Evolutionary conservation across 345 rosid species (phyloP), one percentile per base, ranked within the genome.

Genomic region (Lepidium didymum): DNA sequence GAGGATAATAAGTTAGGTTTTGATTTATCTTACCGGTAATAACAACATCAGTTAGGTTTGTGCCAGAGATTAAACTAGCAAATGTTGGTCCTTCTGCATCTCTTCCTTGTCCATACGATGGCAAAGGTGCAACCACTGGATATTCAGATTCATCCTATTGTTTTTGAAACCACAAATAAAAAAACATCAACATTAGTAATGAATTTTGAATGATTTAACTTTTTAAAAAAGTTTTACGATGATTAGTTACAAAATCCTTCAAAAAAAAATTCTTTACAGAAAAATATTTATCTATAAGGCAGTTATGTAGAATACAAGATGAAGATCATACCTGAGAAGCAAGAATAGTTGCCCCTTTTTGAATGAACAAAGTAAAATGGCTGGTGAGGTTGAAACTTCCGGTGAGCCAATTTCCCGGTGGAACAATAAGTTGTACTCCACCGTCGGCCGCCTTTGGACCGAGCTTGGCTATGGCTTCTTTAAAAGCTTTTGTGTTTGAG

Each of bases 351-450:
- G 90, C 90, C 18, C 82, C 89, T 60, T 85, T 74, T 13, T 82
- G 77, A 11, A 92, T 78, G 68, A 81, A 92, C 56, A 90, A 88
- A 67, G 98, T 89, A 76, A 92, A 87, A 82, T 92, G 82, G 54
- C 89, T 87, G 1, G 96, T 92, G 59, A 92, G 81, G 59, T 87
- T 88, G 42, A 92, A 86, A 64, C 93, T 88, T 21, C 98, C 96
- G 12, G 96, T 90, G 3, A 92, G 55, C 91, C 93, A 90, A 50
- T 78, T 86, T 50, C 98, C 96, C 0, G 87, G 80, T 0, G 98
- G 96, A 3, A 92, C 85, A 34, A 86, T 62, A 18, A 92, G 98
- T 56, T 81, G 85, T 1, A 84, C 91, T 6, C 96, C 97, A 1
- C 98, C 96, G 0, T 87, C 83, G 0, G 70, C 15, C 0, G 87